These are phyloP conservation scores for Colletotrichum endophyticum DNA, from an alignment of 2,329 filamentous ascomycete genomes.

Conservation along the genomic window DNA sequence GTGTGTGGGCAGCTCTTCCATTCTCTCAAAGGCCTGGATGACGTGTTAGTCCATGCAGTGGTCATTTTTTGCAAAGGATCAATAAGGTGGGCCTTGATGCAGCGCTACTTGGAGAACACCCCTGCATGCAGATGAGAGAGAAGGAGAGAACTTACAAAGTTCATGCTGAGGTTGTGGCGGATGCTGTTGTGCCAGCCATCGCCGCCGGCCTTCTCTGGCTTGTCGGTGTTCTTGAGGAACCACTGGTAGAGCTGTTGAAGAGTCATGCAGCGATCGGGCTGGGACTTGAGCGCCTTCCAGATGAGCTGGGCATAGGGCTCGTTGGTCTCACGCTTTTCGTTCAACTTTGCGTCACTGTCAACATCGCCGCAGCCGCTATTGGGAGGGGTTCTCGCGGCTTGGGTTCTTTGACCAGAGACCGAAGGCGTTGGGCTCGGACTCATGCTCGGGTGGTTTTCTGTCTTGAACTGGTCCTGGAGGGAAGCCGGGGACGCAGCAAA, in stretches of 20 bases:
- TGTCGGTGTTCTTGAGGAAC: conserved; percentile 83
- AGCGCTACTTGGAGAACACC: background rate
- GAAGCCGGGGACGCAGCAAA: background rate
- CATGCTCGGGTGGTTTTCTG: background rate
- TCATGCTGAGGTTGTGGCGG: conserved; percentile 95
- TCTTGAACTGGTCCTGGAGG: background rate
- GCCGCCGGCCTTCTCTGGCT: conserved; percentile 60
- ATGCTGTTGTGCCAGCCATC: conserved; percentile 97
- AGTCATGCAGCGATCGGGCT: conserved; percentile 71
- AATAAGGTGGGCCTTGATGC: background rate
- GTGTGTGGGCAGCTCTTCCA: conserved; percentile 47
- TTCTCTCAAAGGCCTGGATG: conserved; percentile 47
- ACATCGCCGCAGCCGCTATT: background rate
- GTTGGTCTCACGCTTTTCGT: conserved; percentile 33
- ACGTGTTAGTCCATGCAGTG: background rate
- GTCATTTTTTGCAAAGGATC: background rate
- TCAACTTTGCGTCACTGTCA: background rate
- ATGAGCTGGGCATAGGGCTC: conserved; percentile 86
- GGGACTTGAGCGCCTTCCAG: conserved; percentile 74
- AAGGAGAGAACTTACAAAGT: conserved; percentile 66
- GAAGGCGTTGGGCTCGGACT: background rate
- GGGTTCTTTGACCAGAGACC: background rate
- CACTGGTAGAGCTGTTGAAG: conserved; percentile 90
- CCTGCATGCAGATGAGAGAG: background rate
- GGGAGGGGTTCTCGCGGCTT: background rate